These are phyloP conservation scores for Tetracladium setigerum DNA, from an alignment of 495 filamentous ascomycete genomes.

Conservation along the genomic window DNA sequence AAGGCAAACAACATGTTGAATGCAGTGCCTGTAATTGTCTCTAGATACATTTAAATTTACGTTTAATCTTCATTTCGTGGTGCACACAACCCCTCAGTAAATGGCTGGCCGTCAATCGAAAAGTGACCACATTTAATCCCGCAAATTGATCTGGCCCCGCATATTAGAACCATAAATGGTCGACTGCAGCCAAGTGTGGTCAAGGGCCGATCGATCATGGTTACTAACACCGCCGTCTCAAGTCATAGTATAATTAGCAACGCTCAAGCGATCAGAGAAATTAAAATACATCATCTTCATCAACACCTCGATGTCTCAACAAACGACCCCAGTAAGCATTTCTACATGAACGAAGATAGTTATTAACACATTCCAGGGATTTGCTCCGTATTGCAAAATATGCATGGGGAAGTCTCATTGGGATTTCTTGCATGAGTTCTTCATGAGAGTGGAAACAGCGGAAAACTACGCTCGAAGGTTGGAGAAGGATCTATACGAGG, in stretches of 20 bases:
- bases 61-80: no score
- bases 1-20: no score
- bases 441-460: conserved; percentile 3
- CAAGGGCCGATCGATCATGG: no score
- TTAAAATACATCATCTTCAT: background rate
- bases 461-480: conserved; percentile 5
- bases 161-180: no score
- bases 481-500: conserved; percentile 2
- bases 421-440: conserved; percentile 3
- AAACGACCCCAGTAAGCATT: background rate
- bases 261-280: background rate
- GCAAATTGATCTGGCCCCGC: no score
- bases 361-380: no score
- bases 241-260: background rate
- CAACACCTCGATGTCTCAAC: conserved; percentile 2
- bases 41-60: no score
- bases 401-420: background rate
- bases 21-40: no score
- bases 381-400: background rate
- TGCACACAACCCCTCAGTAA: no score
- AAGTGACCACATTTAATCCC: no score
- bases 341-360: background rate
- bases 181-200: no score
- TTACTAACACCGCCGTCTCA: background rate
- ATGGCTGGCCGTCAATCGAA: no score